phyloP scores from a whole-genome alignment of 140 eudicot genomes.

The Stevia rebaudiana region DNA sequence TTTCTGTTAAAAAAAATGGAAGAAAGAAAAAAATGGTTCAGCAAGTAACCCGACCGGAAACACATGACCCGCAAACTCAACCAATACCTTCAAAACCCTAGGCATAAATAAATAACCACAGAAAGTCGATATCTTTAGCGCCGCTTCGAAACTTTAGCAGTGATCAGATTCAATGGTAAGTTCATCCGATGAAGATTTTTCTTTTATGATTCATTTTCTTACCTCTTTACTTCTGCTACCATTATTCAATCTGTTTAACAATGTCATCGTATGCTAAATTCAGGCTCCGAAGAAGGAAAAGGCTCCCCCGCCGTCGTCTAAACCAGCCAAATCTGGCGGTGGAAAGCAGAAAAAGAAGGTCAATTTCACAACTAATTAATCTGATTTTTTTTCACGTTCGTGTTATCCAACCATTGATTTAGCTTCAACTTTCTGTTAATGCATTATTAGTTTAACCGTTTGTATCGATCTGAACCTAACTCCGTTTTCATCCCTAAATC shows the following conservation, averaged over 20 bases:
- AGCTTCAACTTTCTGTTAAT: too few relatives aligned
- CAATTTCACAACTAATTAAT: not conserved
- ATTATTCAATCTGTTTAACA: not conserved
- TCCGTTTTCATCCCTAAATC: not conserved
- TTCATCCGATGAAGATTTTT: not conserved
- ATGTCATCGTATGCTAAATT: conserved; percentile 12
- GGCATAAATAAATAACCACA: conserved; percentile 24
- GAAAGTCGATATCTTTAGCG: conserved; percentile 1
- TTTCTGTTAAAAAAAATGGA: too few relatives aligned
- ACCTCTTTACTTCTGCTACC: not conserved
- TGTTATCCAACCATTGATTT: not conserved
- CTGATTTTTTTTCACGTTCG: not conserved
- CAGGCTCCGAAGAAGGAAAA: conserved; percentile 58
- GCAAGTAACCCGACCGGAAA: conserved; percentile 17
- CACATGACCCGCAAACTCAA: not conserved
- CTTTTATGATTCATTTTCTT: not conserved
- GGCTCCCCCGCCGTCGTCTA: conserved; percentile 57
- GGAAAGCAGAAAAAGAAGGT: conserved; percentile 57
- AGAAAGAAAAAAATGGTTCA: not conserved
- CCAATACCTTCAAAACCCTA: conserved; percentile 26
- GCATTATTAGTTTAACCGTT: too few relatives aligned
- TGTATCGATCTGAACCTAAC: conserved; percentile 1
- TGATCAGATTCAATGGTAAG: conserved; percentile 26
- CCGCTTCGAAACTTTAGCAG: conserved; percentile 10
- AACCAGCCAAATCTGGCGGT: conserved; percentile 58